These are phyloP conservation scores for Citropsis articulata DNA, from an alignment of 345 rosid genomes.

Conservation along the genomic window DNA sequence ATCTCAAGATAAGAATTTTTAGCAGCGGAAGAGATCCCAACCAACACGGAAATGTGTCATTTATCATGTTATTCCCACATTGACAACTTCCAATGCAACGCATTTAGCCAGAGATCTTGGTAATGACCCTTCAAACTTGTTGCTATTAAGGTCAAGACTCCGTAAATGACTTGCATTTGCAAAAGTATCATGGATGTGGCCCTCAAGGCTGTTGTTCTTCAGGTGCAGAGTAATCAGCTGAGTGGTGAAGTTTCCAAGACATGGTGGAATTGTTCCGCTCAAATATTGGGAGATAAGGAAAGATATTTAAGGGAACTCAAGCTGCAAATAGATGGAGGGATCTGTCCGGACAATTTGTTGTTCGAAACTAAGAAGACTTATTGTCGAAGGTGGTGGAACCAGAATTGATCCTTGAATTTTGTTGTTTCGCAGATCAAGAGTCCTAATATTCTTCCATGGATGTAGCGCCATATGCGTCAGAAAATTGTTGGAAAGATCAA, in stretches of 20 bases:
- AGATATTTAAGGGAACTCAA: no score
- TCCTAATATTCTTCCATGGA: background rate
- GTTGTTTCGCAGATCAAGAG: no score
- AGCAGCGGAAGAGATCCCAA: conserved; percentile 1
- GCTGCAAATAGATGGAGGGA: no score
- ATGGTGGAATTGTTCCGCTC: no score
- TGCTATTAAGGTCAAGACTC: conserved; percentile 6
- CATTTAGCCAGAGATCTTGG: conserved; percentile 19
- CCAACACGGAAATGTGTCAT: conserved; percentile 15
- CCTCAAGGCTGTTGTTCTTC: background rate
- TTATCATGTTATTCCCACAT: conserved; percentile 17
- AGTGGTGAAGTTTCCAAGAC: no score
- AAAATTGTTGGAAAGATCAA: background rate
- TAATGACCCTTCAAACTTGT: conserved; percentile 16
- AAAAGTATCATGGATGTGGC: background rate
- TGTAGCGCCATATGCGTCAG: background rate
- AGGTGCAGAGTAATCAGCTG: background rate
- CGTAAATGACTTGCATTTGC: background rate
- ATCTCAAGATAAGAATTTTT: background rate
- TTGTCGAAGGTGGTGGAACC: no score
- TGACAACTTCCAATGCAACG: background rate
- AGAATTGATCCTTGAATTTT: no score
- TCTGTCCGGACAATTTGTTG: no score
- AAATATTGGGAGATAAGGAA: no score
- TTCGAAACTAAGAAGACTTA: no score